Evolutionary conservation across 495 filamentous ascomycete species (phyloP).

Genomic region (Podospora comata): DNA sequence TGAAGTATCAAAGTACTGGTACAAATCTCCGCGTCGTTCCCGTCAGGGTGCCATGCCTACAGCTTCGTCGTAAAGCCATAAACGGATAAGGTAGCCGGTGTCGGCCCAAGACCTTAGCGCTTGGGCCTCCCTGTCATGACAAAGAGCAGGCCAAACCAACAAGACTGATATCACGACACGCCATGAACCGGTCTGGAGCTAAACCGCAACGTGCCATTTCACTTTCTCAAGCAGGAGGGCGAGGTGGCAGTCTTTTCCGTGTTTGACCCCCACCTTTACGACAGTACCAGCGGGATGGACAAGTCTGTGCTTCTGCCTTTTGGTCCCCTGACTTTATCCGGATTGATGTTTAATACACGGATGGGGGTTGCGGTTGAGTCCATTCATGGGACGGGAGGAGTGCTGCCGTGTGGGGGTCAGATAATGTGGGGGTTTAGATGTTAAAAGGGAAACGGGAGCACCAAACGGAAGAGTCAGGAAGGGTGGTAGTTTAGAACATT

Average conservation of each 20-base stretch:
- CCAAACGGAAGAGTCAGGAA: not conserved
- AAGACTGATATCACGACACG: not conserved
- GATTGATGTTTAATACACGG: not conserved
- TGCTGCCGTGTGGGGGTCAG: not conserved
- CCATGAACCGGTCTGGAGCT: not conserved
- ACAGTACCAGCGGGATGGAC: not conserved
- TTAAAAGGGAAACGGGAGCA: not conserved
- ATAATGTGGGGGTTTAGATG: not conserved
- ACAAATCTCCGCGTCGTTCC: not conserved
- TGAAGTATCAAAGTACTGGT: not conserved
- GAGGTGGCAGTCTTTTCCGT: not conserved
- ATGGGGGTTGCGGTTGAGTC: not conserved
- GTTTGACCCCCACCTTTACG: not conserved
- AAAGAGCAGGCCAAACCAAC: not conserved
- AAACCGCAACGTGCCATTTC: not conserved
- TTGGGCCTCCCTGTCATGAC: not conserved
- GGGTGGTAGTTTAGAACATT: not conserved
- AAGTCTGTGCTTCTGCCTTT: not conserved
- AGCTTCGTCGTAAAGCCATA: not conserved
- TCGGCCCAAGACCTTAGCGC: not conserved
- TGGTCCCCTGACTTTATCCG: not conserved
- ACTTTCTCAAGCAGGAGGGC: not conserved
- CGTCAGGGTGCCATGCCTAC: not conserved
- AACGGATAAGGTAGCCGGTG: not conserved
- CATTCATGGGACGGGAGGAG: not conserved